Evolutionary conservation across 306 rosid species (phyloP).

Genomic region (Quercus suber): DNA sequence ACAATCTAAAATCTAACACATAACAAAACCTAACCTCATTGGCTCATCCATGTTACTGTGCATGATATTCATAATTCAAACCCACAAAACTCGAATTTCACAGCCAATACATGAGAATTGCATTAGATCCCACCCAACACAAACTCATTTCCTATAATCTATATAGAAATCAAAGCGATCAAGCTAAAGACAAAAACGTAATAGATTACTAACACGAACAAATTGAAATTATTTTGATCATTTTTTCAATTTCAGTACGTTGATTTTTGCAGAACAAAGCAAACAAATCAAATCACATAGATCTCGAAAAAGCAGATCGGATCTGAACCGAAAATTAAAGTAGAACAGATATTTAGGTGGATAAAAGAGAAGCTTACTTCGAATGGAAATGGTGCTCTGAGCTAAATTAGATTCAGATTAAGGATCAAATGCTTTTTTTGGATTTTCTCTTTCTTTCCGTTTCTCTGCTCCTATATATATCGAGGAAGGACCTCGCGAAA

Average conservation of each 20-base stretch:
- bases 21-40: not conserved
- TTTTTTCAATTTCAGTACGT: not conserved
- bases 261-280: not conserved
- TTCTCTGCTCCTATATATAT: not conserved
- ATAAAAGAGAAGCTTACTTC: not conserved
- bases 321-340: not conserved
- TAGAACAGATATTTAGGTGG: conserved; percentile 10
- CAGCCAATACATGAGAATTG: not conserved
- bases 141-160: too few relatives aligned
- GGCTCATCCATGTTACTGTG: not conserved
- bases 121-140: too few relatives aligned
- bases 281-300: not conserved
- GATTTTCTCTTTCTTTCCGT: not conserved
- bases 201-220: not conserved
- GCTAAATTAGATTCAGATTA: conserved; percentile 9
- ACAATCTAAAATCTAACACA: not conserved
- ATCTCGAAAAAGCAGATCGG: not conserved
- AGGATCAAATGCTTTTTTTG: not conserved
- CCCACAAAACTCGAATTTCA: not conserved
- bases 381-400: not conserved
- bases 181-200: too few relatives aligned
- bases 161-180: too few relatives aligned
- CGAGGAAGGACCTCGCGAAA: conserved; percentile 2
- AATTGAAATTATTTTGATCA: not conserved
- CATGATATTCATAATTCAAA: not conserved